Percentiles rank a stretch among this genome's conserved stretches.
phyloP scores from a whole-genome alignment of 371 early-diverging fungal genomes.

The Saksenaea vasiformis region DNA sequence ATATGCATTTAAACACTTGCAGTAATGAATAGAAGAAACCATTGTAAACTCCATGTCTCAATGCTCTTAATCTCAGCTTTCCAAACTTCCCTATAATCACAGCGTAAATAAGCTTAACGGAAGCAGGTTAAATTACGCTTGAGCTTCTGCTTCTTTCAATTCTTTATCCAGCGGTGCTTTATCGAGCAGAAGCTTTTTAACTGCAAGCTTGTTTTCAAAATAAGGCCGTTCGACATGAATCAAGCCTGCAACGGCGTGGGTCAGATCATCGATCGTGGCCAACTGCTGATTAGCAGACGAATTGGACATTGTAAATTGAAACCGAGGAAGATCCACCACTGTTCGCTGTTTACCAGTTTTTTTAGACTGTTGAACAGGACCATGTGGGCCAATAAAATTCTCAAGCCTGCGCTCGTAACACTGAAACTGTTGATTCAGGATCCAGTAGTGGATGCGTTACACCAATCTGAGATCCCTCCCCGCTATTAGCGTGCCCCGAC shows the following conservation, averaged over 20 bases:
- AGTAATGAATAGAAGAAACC: conserved; percentile 35
- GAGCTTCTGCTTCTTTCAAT: conserved; percentile 32
- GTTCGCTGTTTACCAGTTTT: background rate
- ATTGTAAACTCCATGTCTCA: conserved; percentile 41
- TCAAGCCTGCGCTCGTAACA: background rate
- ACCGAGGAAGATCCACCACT: too few relatives aligned
- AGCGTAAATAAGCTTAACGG: background rate
- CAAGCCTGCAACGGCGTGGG: conserved; percentile 41
- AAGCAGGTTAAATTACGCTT: conserved; percentile 34
- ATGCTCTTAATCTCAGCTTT: conserved; percentile 25
- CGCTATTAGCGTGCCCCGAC: too few relatives aligned
- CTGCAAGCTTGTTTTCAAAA: conserved; percentile 22
- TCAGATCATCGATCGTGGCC: conserved; percentile 30
- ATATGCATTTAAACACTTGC: conserved; percentile 27
- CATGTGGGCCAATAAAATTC: conserved; percentile 1
- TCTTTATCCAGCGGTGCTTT: conserved; percentile 37
- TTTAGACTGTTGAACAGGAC: conserved; percentile 12
- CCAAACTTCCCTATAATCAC: conserved; percentile 29
- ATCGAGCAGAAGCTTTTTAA: conserved; percentile 29
- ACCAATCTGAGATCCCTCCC: too few relatives aligned
- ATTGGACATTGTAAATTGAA: conserved; percentile 25
- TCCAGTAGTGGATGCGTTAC: too few relatives aligned
- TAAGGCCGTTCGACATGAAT: conserved; percentile 42
- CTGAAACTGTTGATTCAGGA: too few relatives aligned
- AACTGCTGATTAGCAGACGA: conserved; percentile 11